Percentiles rank a stretch among this genome's conserved stretches.
These are phyloP conservation scores for Venturiaceae sp. DNA, from an alignment of 2,329 filamentous ascomycete genomes.

Conservation along the genomic window DNA sequence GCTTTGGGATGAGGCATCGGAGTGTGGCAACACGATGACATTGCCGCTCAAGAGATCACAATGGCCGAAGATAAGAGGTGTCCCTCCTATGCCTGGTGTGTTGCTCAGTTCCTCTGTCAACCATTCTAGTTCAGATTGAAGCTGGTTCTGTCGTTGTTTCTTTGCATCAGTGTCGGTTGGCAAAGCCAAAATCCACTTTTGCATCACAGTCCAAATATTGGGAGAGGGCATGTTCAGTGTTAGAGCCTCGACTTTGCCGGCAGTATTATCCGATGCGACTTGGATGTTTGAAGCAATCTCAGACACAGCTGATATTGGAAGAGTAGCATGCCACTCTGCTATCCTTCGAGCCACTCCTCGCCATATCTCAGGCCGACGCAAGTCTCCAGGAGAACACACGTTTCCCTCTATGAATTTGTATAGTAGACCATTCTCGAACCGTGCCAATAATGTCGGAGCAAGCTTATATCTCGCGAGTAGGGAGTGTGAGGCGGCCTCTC, in stretches of 20 bases:
- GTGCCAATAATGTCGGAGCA: constrained; percentile 77
- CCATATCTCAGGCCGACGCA: constrained; percentile 67
- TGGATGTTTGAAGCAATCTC: constrained; percentile 16
- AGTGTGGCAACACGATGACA: constrained; percentile 67
- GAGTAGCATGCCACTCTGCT: constrained; percentile 82
- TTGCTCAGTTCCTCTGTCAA: constrained; percentile 64
- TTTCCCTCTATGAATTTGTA: constrained; percentile 82
- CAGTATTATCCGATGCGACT: constrained; percentile 11
- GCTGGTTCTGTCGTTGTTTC: constrained; percentile 51
- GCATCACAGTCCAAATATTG: constrained; percentile 90
- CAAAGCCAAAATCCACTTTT: constrained; percentile 87
- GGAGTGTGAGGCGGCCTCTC: constrained; percentile 63
- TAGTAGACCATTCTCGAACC: constrained; percentile 92
- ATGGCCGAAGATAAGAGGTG: constrained; percentile 84
- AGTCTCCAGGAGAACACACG: constrained; percentile 70
- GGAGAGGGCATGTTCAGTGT: constrained; percentile 63
- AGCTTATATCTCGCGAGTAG: constrained; percentile 74
- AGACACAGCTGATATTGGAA: constrained; percentile 45
- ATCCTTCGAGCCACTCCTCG: constrained; percentile 73
- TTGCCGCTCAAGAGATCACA: constrained; percentile 96
- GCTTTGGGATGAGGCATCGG: constrained; percentile 5
- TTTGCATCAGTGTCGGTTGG: constrained; percentile 64
- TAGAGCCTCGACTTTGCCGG: constrained; percentile 23
- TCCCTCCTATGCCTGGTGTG: constrained; percentile 63
- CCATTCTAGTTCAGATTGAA: constrained; percentile 67